phyloP scores from a whole-genome alignment of 169 alveolate genomes.

The Cryptosporidium sp. region DNA sequence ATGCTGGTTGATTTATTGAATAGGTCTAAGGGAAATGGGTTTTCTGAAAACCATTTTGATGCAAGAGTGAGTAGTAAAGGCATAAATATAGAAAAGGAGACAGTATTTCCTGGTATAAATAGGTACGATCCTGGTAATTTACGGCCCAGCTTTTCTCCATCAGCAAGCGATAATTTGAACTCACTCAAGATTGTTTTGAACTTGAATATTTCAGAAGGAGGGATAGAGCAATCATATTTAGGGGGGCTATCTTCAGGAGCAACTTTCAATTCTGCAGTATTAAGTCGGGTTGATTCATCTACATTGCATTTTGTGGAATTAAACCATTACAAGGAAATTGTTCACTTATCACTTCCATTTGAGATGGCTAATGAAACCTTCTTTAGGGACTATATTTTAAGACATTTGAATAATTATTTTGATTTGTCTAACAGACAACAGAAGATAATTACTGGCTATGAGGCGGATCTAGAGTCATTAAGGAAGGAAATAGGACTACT shows the following conservation, averaged over 20 bases:
- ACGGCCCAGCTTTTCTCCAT: background rate
- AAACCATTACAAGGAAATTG: conserved; percentile 67
- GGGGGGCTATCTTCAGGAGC: conserved; percentile 34
- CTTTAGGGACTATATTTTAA: conserved; percentile 32
- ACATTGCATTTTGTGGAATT: conserved; percentile 46
- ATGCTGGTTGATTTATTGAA: conserved; percentile 61
- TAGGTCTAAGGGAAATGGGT: conserved; percentile 20
- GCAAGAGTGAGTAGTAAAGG: background rate
- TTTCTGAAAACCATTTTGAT: background rate
- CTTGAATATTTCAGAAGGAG: conserved; percentile 17
- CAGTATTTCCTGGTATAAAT: conserved; percentile 22
- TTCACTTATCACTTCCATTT: conserved; percentile 61
- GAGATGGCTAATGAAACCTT: conserved; percentile 48
- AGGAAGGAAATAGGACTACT: background rate
- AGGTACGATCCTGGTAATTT: background rate
- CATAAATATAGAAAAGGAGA: background rate
- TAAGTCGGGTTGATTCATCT: conserved; percentile 27
- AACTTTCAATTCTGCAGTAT: background rate
- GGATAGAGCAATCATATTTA: conserved; percentile 7
- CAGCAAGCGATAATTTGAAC: background rate
- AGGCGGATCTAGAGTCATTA: conserved; percentile 20
- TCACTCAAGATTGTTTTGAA: conserved; percentile 34
- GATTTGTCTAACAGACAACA: conserved; percentile 45
- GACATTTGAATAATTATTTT: conserved; percentile 42
- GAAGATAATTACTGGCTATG: conserved; percentile 7